phyloP scores from a whole-genome alignment of 2,329 filamentous ascomycete species.

The Aspergillus thermomutatus region DNA sequence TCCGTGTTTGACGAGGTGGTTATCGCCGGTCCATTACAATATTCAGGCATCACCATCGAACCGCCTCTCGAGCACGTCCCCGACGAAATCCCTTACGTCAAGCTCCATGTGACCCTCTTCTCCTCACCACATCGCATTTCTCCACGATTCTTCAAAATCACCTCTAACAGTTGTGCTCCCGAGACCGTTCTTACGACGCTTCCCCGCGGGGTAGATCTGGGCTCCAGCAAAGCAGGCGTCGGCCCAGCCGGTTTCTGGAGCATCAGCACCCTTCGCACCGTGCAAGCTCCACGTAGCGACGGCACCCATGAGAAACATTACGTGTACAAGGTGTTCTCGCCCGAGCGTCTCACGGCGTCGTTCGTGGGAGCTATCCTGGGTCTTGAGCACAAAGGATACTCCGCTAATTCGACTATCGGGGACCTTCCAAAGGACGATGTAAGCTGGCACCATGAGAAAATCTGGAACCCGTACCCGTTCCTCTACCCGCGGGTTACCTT shows the following conservation, averaged over 20 bases:
- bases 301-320: constrained; percentile 43
- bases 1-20: constrained; percentile 71
- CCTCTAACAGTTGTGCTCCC: constrained; percentile 53
- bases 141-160: constrained; percentile 68
- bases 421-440: constrained; percentile 48
- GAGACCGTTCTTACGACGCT: constrained; percentile 81
- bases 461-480: constrained; percentile 83
- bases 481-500: constrained; percentile 83
- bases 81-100: constrained; percentile 78
- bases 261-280: constrained; percentile 67
- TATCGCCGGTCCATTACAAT: constrained; percentile 80
- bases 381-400: constrained; percentile 27
- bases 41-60: constrained; percentile 61
- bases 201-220: constrained; percentile 47
- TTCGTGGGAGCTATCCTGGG: constrained; percentile 52
- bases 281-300: constrained; percentile 53
- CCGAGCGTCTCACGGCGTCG: constrained; percentile 42
- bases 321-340: constrained; percentile 67
- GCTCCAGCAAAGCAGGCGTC: constrained; percentile 50
- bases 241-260: constrained; percentile 81
- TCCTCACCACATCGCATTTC: constrained; percentile 72
- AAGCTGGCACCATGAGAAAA: constrained; percentile 72
- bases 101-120: constrained; percentile 86
- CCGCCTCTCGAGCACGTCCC: constrained; percentile 51
- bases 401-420: constrained; percentile 25